These are phyloP conservation scores for Paecilomyces formosus DNA, from an alignment of 2,329 filamentous ascomycete genomes.

Conservation along the genomic window DNA sequence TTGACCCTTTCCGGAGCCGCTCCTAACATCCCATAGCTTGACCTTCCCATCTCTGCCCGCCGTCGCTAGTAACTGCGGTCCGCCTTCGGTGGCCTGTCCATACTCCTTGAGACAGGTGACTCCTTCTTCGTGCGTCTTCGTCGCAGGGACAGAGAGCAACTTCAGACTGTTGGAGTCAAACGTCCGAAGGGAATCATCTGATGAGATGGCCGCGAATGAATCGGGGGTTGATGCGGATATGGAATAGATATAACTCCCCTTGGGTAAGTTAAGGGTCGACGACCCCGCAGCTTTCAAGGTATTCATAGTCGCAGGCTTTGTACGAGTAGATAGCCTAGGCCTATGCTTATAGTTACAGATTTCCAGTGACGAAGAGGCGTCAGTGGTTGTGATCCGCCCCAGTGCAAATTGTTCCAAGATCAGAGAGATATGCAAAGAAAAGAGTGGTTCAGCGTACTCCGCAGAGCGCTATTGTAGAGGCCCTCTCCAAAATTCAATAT, in stretches of 20 bases:
- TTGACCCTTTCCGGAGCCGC: constrained; percentile 13
- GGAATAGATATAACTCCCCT: constrained; percentile 37
- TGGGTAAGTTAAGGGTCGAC: constrained; percentile 31
- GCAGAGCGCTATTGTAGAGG: too few species aligned
- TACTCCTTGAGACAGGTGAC: constrained; percentile 31
- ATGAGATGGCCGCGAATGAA: constrained; percentile 36
- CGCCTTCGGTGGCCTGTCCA: constrained; percentile 10
- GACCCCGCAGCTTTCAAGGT: constrained; percentile 23
- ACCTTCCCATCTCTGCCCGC: constrained; percentile 35
- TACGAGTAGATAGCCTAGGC: too few species aligned
- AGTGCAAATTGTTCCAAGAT: too few species aligned
- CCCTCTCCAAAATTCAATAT: neutral
- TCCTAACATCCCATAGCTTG: constrained; percentile 34
- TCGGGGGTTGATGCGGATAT: constrained; percentile 21
- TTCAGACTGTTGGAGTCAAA: constrained; percentile 30
- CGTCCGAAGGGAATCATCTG: constrained; percentile 37
- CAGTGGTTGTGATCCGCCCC: too few species aligned
- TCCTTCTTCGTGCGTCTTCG: constrained; percentile 25
- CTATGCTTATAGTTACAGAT: too few species aligned
- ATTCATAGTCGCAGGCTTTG: constrained; percentile 16
- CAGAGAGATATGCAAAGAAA: too few species aligned
- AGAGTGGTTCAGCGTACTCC: too few species aligned
- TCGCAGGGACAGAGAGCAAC: constrained; percentile 19
- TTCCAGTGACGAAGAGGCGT: too few species aligned
- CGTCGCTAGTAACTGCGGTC: constrained; percentile 22